These are phyloP conservation scores for Phialocephala sp. DNA, from an alignment of 2,329 filamentous ascomycete species.

Conservation along the genomic window DNA sequence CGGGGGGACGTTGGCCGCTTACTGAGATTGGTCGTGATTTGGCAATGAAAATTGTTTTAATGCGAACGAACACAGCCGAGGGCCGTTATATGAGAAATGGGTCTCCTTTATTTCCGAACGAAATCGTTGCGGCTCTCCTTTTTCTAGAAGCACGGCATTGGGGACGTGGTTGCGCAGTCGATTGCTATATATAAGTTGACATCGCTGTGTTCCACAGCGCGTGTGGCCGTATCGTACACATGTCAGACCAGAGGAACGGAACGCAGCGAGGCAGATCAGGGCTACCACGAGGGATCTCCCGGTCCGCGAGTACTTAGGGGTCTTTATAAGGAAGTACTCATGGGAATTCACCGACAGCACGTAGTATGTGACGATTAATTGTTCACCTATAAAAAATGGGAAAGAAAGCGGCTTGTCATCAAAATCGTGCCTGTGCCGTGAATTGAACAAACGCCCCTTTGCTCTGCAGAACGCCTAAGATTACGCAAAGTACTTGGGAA, in stretches of 20 bases:
- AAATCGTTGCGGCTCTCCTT: neutral
- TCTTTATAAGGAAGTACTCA: neutral
- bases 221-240: neutral
- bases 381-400: too few relatives aligned
- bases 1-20: neutral
- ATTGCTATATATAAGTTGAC: conserved; percentile 7
- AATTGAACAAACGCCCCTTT: neutral
- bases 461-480: too few relatives aligned
- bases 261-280: conserved; percentile 1
- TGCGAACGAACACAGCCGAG: conserved; percentile 1
- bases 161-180: neutral
- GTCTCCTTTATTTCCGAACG: conserved; percentile 5
- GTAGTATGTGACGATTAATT: too few relatives aligned
- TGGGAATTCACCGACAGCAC: neutral
- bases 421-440: neutral
- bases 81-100: neutral
- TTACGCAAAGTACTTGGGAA: too few relatives aligned
- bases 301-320: neutral
- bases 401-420: too few relatives aligned
- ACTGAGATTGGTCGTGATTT: conserved; percentile 11
- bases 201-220: neutral
- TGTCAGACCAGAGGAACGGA: neutral
- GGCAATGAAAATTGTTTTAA: conserved; percentile 19
- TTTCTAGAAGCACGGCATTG: conserved; percentile 4
- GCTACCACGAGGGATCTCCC: conserved; percentile 6